A percentile compares a stretch with the other conserved stretches of the same genome.
Conservation (phyloP, 2,329 filamentous ascomycete species). For the Hypoxylon sp. region DNA sequence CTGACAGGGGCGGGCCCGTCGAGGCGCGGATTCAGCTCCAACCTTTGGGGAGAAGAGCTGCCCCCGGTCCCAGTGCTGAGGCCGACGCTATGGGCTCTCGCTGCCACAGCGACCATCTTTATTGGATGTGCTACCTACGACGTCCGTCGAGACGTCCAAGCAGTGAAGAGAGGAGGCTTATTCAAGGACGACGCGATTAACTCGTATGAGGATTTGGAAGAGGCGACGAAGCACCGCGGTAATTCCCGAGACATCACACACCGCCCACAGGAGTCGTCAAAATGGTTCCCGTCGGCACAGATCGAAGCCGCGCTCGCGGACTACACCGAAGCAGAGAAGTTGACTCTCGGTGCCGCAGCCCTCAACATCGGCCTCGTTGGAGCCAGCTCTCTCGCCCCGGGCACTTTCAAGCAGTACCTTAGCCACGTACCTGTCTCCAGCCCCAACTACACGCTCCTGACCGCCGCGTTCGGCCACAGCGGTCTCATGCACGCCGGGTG, state of each 20-base stretch:
- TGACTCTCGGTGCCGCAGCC: conserved; percentile 32
- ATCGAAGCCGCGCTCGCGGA: conserved; percentile 19
- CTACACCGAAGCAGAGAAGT: conserved; percentile 26
- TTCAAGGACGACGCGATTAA: background rate
- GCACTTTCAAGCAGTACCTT: conserved; percentile 18
- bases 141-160: conserved; percentile 42
- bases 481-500: conserved; percentile 39
- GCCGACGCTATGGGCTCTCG: conserved; percentile 45
- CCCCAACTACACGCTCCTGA: conserved; percentile 47
- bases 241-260: background rate
- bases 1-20: conserved; percentile 4
- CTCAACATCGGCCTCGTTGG: conserved; percentile 34
- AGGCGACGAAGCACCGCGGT: background rate
- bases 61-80: conserved; percentile 42
- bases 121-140: conserved; percentile 47
- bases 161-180: conserved; percentile 13
- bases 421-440: conserved; percentile 33
- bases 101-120: conserved; percentile 43
- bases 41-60: background rate
- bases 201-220: conserved; percentile 42
- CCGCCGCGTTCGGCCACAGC: conserved; percentile 46
- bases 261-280: background rate
- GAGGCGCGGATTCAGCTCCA: conserved; percentile 11
- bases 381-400: conserved; percentile 13
- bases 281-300: conserved; percentile 11